Percentiles rank a stretch among this genome's conserved stretches.
These are phyloP conservation scores for Pontederia paniculata DNA, from an alignment of 176 grass and related monocot species.

Conservation along the genomic window DNA sequence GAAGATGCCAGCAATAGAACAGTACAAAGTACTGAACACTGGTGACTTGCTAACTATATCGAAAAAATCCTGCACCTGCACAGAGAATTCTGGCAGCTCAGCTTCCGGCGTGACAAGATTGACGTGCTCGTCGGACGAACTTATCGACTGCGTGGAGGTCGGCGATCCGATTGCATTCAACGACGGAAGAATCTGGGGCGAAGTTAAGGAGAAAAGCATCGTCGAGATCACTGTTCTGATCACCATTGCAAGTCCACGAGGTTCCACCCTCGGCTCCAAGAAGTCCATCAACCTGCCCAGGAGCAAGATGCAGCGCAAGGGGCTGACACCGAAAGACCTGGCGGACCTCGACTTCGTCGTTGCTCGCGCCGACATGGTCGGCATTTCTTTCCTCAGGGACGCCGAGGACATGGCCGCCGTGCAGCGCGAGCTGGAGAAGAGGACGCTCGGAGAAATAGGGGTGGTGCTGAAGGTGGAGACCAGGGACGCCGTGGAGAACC, in stretches of 20 bases:
- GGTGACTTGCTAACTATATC: constrained; percentile 17
- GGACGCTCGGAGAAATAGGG: constrained; percentile 6
- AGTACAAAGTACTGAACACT: constrained; percentile 1
- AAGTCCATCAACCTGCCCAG: constrained; percentile 21
- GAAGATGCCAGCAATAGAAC: constrained; percentile 6
- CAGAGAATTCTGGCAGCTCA: neutral
- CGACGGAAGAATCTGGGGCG: constrained; percentile 20
- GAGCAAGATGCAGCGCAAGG: constrained; percentile 9
- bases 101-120: constrained; percentile 4
- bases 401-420: constrained; percentile 9
- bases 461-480: constrained; percentile 20
- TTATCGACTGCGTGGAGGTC: constrained; percentile 13
- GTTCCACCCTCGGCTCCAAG: constrained; percentile 18
- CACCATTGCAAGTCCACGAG: constrained; percentile 11
- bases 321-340: constrained; percentile 14
- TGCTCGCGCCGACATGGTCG: constrained; percentile 18
- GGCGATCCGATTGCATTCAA: constrained; percentile 21
- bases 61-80: constrained; percentile 7
- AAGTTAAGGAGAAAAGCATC: constrained; percentile 5
- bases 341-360: constrained; percentile 18
- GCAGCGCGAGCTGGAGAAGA: constrained; percentile 12
- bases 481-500: neutral
- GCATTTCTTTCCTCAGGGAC: constrained; percentile 18
- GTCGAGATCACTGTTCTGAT: constrained; percentile 8
- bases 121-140: constrained; percentile 9